Evolutionary conservation across 345 rosid species (phyloP).

Genomic region (Eucalyptus marginata): DNA sequence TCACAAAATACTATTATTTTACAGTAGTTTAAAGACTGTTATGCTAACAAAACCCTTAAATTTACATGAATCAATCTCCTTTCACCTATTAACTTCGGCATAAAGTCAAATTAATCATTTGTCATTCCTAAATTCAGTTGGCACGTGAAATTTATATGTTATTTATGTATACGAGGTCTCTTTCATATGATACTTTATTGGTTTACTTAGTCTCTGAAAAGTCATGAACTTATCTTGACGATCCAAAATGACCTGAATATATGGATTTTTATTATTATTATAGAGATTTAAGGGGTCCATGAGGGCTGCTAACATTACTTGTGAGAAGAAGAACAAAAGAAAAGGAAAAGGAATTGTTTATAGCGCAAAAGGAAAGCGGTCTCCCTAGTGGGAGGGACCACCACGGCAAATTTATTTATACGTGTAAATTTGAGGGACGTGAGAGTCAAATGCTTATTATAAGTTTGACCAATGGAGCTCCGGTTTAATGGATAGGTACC

Average conservation of each 20-base stretch:
- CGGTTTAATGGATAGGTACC: not conserved
- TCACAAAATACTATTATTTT: no score
- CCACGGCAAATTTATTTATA: not conserved
- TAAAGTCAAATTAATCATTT: not conserved
- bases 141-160: not conserved
- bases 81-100: no score
- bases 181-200: not conserved
- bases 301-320: not conserved
- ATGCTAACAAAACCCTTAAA: no score
- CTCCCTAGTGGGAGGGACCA: not conserved
- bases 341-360: not conserved
- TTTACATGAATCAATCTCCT: not conserved
- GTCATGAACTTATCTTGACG: not conserved
- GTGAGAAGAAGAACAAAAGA: not conserved
- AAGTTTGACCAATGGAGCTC: not conserved
- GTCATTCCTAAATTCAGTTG: no score
- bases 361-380: not conserved
- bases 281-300: not conserved
- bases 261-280: not conserved
- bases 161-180: not conserved
- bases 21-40: accelerated
- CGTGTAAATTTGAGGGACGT: not conserved
- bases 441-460: not conserved
- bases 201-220: no score
- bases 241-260: no score